A percentile compares a stretch with the other conserved stretches of the same genome.
These are phyloP conservation scores for Dendrocalamus latiflorus DNA, from an alignment of 202 grass and related monocot species.

Conservation along the genomic window DNA sequence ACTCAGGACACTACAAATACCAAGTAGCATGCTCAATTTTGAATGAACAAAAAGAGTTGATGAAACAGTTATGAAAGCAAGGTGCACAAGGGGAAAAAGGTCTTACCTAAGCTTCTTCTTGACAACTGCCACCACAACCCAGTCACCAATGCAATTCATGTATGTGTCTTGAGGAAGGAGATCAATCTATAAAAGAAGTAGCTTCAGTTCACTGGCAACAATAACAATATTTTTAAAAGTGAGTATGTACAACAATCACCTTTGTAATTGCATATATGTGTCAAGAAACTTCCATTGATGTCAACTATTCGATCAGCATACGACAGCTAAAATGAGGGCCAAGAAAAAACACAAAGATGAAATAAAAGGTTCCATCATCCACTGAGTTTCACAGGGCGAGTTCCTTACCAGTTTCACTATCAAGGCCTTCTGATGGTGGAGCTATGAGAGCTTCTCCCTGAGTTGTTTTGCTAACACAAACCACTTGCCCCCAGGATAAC, in stretches of 20 bases:
- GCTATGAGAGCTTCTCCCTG: conserved; percentile 69
- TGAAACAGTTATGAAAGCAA: background rate
- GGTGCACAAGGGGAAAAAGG: background rate
- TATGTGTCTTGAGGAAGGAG: conserved; percentile 85
- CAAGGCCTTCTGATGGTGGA: conserved; percentile 68
- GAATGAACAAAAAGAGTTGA: background rate
- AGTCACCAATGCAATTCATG: conserved; percentile 80
- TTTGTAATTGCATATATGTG: conserved; percentile 81
- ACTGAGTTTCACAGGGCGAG: background rate
- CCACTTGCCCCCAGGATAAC: conserved; percentile 82
- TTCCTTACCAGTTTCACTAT: conserved; percentile 65
- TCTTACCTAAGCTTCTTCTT: conserved; percentile 92
- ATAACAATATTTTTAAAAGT: background rate
- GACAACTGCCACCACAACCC: conserved; percentile 74
- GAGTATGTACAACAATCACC: conserved; percentile 18
- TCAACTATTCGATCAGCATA: conserved; percentile 88
- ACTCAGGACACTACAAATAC: conserved; percentile 55
- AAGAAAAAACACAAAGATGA: background rate
- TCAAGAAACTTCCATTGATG: conserved; percentile 90
- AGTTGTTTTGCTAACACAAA: conserved; percentile 71
- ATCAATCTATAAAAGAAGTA: conserved; percentile 52
- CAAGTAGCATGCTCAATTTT: background rate
- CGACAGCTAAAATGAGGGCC: background rate
- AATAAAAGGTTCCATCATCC: background rate
- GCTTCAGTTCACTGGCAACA: background rate